Evolutionary conservation across 495 filamentous ascomycete genomes (phyloP).

Genomic region (Xylaria telfairii): DNA sequence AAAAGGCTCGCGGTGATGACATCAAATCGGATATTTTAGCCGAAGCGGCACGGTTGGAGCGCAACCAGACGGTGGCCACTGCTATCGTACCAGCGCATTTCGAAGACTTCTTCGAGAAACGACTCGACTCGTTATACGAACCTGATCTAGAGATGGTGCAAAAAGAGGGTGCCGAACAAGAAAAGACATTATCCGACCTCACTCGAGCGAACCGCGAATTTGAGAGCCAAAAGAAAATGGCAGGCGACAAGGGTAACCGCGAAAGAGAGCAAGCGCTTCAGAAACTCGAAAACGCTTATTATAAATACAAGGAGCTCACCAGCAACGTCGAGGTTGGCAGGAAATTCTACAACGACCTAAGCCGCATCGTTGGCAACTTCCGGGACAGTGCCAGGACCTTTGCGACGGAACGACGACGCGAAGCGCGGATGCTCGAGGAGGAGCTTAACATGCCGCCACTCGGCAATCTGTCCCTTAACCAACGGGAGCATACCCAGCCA

Average conservation of each 20-base stretch:
- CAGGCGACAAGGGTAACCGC: constrained; percentile 73
- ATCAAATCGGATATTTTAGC: constrained; percentile 82
- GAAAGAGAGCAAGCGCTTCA: constrained; percentile 89
- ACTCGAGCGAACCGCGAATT: constrained; percentile 80
- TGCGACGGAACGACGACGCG: constrained; percentile 77
- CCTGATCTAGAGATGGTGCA: constrained; percentile 71
- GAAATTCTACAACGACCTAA: constrained; percentile 97
- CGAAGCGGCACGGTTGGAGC: constrained; percentile 84
- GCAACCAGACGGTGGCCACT: constrained; percentile 77
- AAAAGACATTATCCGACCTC: constrained; percentile 69
- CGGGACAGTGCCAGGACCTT: constrained; percentile 80
- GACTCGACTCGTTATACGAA: constrained; percentile 76
- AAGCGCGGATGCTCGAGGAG: constrained; percentile 78
- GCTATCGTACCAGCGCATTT: constrained; percentile 86
- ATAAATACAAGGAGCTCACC: constrained; percentile 94
- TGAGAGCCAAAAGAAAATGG: constrained; percentile 64
- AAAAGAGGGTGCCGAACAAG: constrained; percentile 78
- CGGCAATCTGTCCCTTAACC: constrained; percentile 47
- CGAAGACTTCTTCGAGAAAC: constrained; percentile 85
- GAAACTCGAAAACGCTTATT: constrained; percentile 86
- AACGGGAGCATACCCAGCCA: constrained; percentile 27
- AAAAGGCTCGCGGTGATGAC: constrained; percentile 85
- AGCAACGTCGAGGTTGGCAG: constrained; percentile 85
- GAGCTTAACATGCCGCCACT: constrained; percentile 60
- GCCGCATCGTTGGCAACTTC: constrained; percentile 74